These are phyloP conservation scores for Cymbopogon flexuosus DNA, from an alignment of 202 grass and related monocot species.

Conservation along the genomic window DNA sequence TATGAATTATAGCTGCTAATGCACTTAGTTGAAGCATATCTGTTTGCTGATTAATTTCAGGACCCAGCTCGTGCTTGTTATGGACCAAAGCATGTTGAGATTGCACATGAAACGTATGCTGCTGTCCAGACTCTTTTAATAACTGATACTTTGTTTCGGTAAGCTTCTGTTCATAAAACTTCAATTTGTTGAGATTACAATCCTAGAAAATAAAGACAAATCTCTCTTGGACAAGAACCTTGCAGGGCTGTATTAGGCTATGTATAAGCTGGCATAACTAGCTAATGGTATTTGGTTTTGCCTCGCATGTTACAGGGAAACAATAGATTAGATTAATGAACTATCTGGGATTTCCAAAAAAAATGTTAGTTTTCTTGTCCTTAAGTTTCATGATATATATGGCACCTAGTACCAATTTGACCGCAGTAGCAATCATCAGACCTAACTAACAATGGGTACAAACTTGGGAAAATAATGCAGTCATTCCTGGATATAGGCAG, in stretches of 20 bases:
- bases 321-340: not conserved
- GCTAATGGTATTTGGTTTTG: not conserved
- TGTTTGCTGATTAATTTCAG: conserved; percentile 47
- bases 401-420: not conserved
- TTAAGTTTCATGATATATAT: not conserved
- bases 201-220: not conserved
- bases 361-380: not conserved
- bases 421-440: not conserved
- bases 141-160: conserved; percentile 89
- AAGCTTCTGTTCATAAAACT: conserved; percentile 22
- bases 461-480: not conserved
- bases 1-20: not conserved
- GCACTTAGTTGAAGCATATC: conserved; percentile 23
- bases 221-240: not conserved
- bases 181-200: not conserved
- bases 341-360: not conserved
- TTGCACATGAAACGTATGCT: conserved; percentile 62
- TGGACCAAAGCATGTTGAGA: conserved; percentile 85
- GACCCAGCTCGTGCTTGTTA: conserved; percentile 91
- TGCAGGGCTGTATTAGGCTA: not conserved
- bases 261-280: not conserved
- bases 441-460: not conserved
- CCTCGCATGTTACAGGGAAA: not conserved
- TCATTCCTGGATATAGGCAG: not conserved
- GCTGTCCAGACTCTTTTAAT: conserved; percentile 93